Base-by-base conservation (phyloP, 768 basidiomycete genomes). In the Hericium rajendrae region DNA sequence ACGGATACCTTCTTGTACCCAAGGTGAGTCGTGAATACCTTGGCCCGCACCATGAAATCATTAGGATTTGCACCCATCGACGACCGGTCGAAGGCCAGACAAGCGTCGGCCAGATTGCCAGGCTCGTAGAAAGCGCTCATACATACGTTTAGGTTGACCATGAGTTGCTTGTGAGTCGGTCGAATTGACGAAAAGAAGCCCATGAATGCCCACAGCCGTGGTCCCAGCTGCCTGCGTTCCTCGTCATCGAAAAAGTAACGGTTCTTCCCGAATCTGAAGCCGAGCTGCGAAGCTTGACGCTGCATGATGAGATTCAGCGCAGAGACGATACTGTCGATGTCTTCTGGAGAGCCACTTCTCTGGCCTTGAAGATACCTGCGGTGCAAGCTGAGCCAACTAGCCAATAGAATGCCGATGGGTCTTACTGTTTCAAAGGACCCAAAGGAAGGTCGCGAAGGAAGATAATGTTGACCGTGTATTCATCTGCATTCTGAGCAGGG, bases 301-400 rank as follows among this genome's bases (percentile, higher is more conserved):
- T 81, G 78, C 5, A 87, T 69, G 53, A 88, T 72, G 22, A 88
- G 70, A 64, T 89, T 87, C 51, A 88, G 65, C 3, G 84, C 85
- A 9, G 85, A 76, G 4, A 88, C 70, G 15, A 81, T 61, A 0
- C 86, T 85, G 54, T 74, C 68, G 2, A 82, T 75, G 53, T 88
- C 85, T 39, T 79, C 78, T 48, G 26, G 40, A 28, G 49, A 55
- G 39, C 74, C 74, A 43, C 78, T 74, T 60, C 81, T 78, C 8
- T 77, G 65, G 1, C 88, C 89, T 2, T 66, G 67, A 16, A 88
- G 72, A 65, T 83, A 80, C 24, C 86, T 88, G 57, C 18, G 15
- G 16, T 46, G 3, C 16, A n/a, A 39, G 20, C 2, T 38, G 24
- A 49, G 16, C 46, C 55, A 49, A 32, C 50, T 8, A 22, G 38